phyloP scores from a whole-genome alignment of 108 stramenopile species.

The Ochromonas danica region DNA sequence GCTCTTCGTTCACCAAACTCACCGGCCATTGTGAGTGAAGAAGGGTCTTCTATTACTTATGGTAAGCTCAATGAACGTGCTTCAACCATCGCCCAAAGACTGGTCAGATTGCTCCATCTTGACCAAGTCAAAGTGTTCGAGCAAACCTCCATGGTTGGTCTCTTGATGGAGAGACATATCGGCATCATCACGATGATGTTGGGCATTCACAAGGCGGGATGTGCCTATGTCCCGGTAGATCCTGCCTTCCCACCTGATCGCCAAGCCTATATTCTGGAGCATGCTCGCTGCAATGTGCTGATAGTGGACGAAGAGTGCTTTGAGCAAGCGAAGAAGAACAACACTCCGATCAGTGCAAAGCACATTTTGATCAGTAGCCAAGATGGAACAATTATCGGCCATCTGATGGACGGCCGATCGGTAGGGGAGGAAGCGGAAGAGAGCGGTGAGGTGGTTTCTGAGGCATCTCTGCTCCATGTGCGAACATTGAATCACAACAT shows the following conservation, averaged over 20 bases:
- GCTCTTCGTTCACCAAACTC: too few species aligned
- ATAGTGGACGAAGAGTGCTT: neutral
- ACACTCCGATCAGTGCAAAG: neutral
- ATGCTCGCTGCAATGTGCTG: neutral
- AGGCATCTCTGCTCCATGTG: neutral
- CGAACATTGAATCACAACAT: neutral
- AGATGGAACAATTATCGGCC: neutral
- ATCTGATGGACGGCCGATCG: neutral
- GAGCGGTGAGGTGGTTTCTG: neutral
- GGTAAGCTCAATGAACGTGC: neutral
- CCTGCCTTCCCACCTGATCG: constrained; percentile 11
- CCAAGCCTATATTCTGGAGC: neutral
- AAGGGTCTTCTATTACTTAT: neutral
- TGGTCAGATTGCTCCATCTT: neutral
- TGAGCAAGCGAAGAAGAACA: neutral
- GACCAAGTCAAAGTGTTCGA: neutral
- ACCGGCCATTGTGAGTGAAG: neutral
- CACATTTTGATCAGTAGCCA: neutral
- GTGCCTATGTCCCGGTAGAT: constrained; percentile 22
- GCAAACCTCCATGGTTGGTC: neutral
- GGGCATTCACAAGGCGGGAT: neutral
- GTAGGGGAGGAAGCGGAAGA: neutral
- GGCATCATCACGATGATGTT: neutral
- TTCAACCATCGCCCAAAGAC: neutral
- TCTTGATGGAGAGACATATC: neutral